Conservation (phyloP, 148 eudicot species). For the Silene latifolia region DNA sequence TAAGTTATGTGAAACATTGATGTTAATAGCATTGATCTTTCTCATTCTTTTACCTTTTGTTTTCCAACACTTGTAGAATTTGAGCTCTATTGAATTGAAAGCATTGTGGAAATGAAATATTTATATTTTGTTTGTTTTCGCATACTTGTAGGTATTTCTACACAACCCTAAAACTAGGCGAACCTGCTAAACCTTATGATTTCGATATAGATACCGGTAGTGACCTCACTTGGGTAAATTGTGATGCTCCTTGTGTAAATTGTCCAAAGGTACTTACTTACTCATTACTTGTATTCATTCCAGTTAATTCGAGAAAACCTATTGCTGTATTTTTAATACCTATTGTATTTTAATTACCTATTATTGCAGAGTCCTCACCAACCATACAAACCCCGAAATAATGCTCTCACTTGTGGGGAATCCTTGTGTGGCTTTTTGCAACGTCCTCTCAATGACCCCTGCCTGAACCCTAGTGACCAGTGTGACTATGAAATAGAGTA, state of each 20-base stretch:
- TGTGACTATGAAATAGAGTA: constrained; percentile 87
- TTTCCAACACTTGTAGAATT: neutral
- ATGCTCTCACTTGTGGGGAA: constrained; percentile 50
- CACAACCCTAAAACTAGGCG: constrained; percentile 52
- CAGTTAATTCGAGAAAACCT: neutral
- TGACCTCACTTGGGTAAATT: constrained; percentile 89
- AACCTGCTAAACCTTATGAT: constrained; percentile 60
- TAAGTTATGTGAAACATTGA: neutral
- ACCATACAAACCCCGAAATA: constrained; percentile 69
- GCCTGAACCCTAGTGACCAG: constrained; percentile 56
- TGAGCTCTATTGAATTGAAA: neutral
- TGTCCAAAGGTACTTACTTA: constrained; percentile 59
- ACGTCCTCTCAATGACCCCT: constrained; percentile 41
- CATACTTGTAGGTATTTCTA: constrained; percentile 56
- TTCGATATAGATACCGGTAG: constrained; percentile 92
- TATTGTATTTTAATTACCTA: neutral
- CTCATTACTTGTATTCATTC: neutral
- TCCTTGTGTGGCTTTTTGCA: constrained; percentile 59
- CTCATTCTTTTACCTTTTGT: neutral
- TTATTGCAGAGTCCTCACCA: constrained; percentile 68
- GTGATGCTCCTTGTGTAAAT: constrained; percentile 81
- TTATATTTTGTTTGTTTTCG: constrained; percentile 1
- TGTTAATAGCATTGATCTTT: neutral
- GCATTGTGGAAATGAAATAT: neutral
- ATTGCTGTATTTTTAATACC: neutral